These are phyloP conservation scores for Secale cereale DNA, from an alignment of 176 grass and related monocot genomes.

Conservation along the genomic window DNA sequence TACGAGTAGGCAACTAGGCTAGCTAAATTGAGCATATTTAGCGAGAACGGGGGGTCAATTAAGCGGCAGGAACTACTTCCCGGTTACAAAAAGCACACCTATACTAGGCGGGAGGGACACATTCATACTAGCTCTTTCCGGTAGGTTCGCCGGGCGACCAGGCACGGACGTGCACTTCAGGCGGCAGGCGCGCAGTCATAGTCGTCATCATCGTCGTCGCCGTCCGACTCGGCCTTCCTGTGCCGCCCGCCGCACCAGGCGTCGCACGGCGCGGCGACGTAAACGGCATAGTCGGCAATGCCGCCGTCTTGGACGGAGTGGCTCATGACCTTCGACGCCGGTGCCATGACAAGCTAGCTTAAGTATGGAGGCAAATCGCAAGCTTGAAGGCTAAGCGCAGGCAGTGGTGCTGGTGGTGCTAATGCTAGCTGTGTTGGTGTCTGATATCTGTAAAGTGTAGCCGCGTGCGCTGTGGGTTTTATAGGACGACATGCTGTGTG, in stretches of 20 bases:
- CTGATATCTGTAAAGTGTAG: slow-evolving; percentile 19
- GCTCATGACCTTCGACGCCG: not conserved
- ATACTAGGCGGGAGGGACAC: too few species aligned
- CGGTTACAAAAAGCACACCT: slow-evolving; percentile 1
- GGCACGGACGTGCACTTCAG: slow-evolving; percentile 1
- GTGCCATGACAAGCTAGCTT: slow-evolving; percentile 20
- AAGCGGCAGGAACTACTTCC: not conserved
- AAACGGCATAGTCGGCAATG: slow-evolving; percentile 35
- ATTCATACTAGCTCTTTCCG: not conserved
- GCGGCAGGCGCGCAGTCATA: slow-evolving; percentile 69
- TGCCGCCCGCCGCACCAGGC: not conserved
- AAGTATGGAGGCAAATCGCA: not conserved
- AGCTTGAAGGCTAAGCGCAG: not conserved
- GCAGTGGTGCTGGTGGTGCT: not conserved
- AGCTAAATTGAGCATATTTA: not conserved
- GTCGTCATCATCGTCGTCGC: slow-evolving; percentile 60
- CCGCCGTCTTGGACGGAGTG: slow-evolving; percentile 4
- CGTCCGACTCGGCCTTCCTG: slow-evolving; percentile 38
- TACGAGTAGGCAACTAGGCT: not conserved
- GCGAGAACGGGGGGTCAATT: not conserved
- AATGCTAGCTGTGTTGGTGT: slow-evolving; percentile 22
- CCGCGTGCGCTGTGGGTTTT: slow-evolving; percentile 30
- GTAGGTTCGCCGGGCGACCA: not conserved
- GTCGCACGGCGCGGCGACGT: slow-evolving; percentile 6
- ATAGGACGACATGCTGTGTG: slow-evolving; percentile 34